Percentiles rank a stretch among this genome's conserved stretches.
phyloP scores from a whole-genome alignment of 805 yeast species.

The Zygoascus flipseniorum region DNA sequence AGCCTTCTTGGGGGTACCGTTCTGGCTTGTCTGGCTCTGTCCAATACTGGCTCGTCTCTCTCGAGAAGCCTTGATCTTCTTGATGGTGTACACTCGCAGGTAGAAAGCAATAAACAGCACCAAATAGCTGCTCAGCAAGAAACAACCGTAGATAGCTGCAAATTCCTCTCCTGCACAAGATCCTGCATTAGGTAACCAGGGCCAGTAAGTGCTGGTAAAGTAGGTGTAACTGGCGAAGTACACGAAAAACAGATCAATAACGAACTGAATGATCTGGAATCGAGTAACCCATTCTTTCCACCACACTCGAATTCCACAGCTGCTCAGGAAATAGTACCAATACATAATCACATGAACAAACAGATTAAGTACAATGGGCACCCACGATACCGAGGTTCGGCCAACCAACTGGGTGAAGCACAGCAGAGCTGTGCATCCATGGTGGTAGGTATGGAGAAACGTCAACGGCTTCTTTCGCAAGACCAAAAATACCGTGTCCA shows the following conservation, averaged over 20 bases:
- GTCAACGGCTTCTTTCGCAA: constrained; percentile 85
- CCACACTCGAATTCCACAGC: constrained; percentile 94
- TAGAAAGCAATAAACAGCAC: constrained; percentile 88
- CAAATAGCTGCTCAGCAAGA: constrained; percentile 80
- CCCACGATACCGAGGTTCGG: constrained; percentile 88
- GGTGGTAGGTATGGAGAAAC: constrained; percentile 93
- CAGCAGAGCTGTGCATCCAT: constrained; percentile 93
- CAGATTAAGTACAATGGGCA: constrained; percentile 79
- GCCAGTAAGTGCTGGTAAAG: constrained; percentile 65
- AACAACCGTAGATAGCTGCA: constrained; percentile 89
- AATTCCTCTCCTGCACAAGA: constrained; percentile 86
- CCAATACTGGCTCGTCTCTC: neutral
- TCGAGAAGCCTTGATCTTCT: constrained; percentile 8
- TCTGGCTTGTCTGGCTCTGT: neutral
- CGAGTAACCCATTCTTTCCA: constrained; percentile 99
- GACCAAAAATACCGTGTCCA: constrained; percentile 88
- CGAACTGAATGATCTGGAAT: constrained; percentile 87
- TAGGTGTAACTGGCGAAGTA: constrained; percentile 92
- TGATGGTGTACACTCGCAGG: constrained; percentile 64
- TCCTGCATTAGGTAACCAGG: constrained; percentile 65
- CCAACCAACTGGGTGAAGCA: constrained; percentile 93
- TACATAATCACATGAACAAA: constrained; percentile 95
- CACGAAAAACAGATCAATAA: constrained; percentile 81
- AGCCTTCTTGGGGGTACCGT: neutral
- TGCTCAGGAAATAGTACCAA: constrained; percentile 90